Conservation (phyloP, 2,329 filamentous ascomycete genomes). For the Ophiostoma piceae region DNA sequence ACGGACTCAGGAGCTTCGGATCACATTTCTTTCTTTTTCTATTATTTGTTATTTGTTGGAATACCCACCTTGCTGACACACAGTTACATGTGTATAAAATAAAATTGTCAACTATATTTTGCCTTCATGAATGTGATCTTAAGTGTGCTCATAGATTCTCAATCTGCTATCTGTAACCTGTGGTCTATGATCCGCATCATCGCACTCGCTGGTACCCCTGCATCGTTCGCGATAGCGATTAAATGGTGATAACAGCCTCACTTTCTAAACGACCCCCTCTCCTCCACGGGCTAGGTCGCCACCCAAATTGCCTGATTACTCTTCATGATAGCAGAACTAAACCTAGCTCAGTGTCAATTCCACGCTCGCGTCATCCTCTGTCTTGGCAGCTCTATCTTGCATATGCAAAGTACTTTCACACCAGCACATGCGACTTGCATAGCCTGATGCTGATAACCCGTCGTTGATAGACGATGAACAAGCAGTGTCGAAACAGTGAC, state of each 20-base stretch:
- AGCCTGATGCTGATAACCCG: not conserved
- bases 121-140: too few relatives aligned
- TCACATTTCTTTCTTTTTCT: not conserved
- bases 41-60: not conserved
- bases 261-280: not conserved
- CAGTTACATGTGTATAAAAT: not conserved
- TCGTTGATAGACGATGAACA: not conserved
- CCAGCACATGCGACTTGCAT: not conserved
- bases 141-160: too few relatives aligned
- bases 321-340: not conserved
- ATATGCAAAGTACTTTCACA: not conserved
- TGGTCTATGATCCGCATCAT: too few relatives aligned
- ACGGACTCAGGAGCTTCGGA: not conserved
- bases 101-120: not conserved
- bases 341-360: not conserved
- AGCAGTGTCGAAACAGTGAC: not conserved
- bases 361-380: not conserved
- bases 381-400: conserved; percentile 3
- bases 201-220: not conserved
- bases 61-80: conserved; percentile 6
- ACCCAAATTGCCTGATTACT: not conserved
- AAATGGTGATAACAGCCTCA: not conserved
- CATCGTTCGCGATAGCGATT: not conserved
- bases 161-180: too few relatives aligned
- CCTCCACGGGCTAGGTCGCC: not conserved